These are phyloP conservation scores for Termitomyces sp. DNA, from an alignment of 768 basidiomycete genomes.

Conservation along the genomic window DNA sequence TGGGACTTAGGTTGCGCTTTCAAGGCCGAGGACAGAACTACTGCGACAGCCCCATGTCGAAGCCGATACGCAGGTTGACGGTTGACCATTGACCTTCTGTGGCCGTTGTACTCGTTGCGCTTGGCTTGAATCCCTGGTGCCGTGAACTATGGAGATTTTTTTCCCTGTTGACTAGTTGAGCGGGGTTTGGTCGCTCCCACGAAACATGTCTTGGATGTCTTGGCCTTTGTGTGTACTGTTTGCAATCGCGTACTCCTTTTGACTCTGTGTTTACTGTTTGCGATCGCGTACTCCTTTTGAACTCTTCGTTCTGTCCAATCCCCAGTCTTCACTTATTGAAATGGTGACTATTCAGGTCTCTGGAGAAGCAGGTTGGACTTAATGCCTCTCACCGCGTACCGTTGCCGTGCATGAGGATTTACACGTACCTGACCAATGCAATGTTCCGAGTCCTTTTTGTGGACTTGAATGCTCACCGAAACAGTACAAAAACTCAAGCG, in stretches of 20 bases:
- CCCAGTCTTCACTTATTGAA: slow-evolving; percentile 12
- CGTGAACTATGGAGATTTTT: slow-evolving; percentile 1
- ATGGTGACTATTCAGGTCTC: neutral
- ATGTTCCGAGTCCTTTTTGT: slow-evolving; percentile 14
- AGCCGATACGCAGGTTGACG: too few species aligned
- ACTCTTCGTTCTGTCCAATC: slow-evolving; percentile 8
- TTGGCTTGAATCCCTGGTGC: neutral
- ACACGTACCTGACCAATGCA: neutral
- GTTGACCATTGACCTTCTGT: neutral
- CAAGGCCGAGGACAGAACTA: neutral
- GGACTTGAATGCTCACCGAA: slow-evolving; percentile 1
- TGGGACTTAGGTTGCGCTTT: neutral
- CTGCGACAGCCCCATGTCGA: neutral
- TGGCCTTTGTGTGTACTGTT: neutral
- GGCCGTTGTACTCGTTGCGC: neutral
- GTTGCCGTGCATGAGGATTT: neutral
- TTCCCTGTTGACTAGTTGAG: neutral
- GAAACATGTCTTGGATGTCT: slow-evolving; percentile 1
- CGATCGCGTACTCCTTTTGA: slow-evolving; percentile 2
- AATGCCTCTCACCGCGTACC: slow-evolving; percentile 5
- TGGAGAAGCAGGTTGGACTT: neutral
- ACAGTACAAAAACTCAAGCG: slow-evolving; percentile 11
- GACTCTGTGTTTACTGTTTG: neutral
- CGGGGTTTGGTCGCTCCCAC: slow-evolving; percentile 6
- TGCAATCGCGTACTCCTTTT: neutral